Evolutionary conservation across 2,329 filamentous ascomycete genomes (phyloP), one percentile per base, ranked within the genome.

Genomic region (Cryphonectria parasitica): DNA sequence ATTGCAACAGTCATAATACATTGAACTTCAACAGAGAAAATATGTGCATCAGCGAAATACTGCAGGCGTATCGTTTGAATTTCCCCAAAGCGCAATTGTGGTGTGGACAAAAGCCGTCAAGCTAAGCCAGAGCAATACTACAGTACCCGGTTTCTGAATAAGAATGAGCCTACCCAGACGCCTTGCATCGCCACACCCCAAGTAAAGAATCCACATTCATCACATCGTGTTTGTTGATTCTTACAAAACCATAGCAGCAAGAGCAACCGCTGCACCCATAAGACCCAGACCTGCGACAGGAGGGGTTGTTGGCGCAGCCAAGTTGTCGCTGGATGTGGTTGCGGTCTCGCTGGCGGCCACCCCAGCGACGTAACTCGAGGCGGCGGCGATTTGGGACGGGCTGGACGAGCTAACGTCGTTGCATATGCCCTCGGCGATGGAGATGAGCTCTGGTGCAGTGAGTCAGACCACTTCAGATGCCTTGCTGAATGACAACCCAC

Each of bases 211-310:
- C 13, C 22, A 41, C 6, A 6, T 19, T 28, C 2, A 11, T 39
- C 63, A 43, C 4, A 60, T 36, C 11, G n/a, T 17, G 11, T 6
- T 36, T 49, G 25, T 15, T 1, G 67, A 34, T 17, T 4, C 13
- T 34, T 69, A 73, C 34, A 73, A 43, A 69, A 67, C 69, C 39
- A 73, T 66, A 17, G 63, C 65, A 15, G 64, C 71, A 13, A 73
- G 22, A 15, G 69, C 71, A 3, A 70, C 71, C 3, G 65, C 71
- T 3, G 71, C 71, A 39, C 71, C 71, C 19, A 71, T 63, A 22
- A 65, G 36, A 17, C 71, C 69, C 71, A 73, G 49, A 8, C 64
- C 67, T 0, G 64, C 61, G 25, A 72, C n/a, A 62, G 71, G 66
- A 5, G 58, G 45, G 28, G 52, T 41, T 28, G 67, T 67, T 25